phyloP scores from a whole-genome alignment of 768 basidiomycete species.

The Auriscalpium orientale region DNA sequence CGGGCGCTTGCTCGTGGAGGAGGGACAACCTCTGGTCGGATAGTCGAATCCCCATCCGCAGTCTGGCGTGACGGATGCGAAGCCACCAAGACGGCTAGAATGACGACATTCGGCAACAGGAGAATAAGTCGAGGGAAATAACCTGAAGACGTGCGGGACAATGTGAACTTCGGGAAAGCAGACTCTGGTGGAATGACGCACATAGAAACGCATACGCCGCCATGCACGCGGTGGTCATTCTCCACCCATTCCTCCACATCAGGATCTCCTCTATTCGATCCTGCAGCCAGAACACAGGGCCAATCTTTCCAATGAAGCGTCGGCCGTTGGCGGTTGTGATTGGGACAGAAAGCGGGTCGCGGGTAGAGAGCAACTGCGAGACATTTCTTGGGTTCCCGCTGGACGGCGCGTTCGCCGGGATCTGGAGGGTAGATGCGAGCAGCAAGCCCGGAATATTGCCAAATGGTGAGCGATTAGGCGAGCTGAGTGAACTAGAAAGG shows the following conservation, averaged over 20 bases:
- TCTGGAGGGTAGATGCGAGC: conserved; percentile 12
- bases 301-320: conserved; percentile 67
- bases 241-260: conserved; percentile 74
- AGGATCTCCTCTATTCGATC: conserved; percentile 82
- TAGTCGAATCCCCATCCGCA: neutral
- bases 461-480: conserved; percentile 6
- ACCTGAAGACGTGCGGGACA: conserved; percentile 34
- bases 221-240: conserved; percentile 68
- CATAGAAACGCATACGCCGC: conserved; percentile 73
- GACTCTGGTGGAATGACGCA: conserved; percentile 29
- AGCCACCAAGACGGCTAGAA: conserved; percentile 60
- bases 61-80: conserved; percentile 43
- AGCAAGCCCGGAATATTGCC: conserved; percentile 11
- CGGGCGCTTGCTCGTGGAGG: conserved; percentile 31
- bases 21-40: conserved; percentile 18
- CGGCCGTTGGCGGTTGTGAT: conserved; percentile 76
- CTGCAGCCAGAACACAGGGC: conserved; percentile 85
- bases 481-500: neutral
- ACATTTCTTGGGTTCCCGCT: conserved; percentile 17
- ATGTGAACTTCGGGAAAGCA: neutral
- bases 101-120: conserved; percentile 53
- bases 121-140: conserved; percentile 69
- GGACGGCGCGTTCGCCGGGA: neutral
- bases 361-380: conserved; percentile 41
- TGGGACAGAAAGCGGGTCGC: conserved; percentile 69